Evolutionary conservation across 805 yeast genomes (phyloP), one percentile per base, ranked within the genome.

Genomic region (Yamadazyma tumulicola): DNA sequence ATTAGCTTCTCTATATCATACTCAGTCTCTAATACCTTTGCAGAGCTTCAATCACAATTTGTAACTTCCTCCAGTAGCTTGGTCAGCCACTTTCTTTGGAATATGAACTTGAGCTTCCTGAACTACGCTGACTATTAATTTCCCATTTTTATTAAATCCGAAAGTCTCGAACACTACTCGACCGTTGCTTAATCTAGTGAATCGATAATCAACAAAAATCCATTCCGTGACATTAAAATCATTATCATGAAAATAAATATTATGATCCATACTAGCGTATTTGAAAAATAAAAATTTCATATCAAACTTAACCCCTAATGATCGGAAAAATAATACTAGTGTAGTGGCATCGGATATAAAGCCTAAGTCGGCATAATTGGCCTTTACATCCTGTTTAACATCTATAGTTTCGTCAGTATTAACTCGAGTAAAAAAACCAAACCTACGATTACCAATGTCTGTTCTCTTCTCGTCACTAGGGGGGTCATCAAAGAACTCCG

Each of bases 241-340:
- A 4, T 37, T 45, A 35, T 64, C 70, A 44, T 64, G 69, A 47
- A 52, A 57, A 38, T 48, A 57, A 17, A 64, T 42, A 10, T 59
- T 37, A 39, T 64, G 70, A 42, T 64, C 70, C 45, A 64, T 52
- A 33, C 62, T 55, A 3, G 64, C 69, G 23, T 67, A 49, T 39
- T 62, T 63, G 35, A 51, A 63, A 34, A 51, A 40, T 18, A 44
- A 32, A 19, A 44, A 36, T 26, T 48, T 44, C 23, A 45, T 47
- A 31, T 39, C 41, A 18, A 51, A 36, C 3, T 54, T 46, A 19
- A 45, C 29, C 11, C 62, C 62, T 20, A 63, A 39, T 1, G 57
- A 52, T 12, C 60, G 46, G 29, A 49, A 35, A 26, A 62, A 43
- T 2, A 61, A 45, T 12, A 58, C 55, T 34, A 64, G 47, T 39